A percentile compares a stretch with the other conserved stretches of the same genome.
phyloP scores from a whole-genome alignment of 75 land plant genomes.

The Pinus taeda region DNA sequence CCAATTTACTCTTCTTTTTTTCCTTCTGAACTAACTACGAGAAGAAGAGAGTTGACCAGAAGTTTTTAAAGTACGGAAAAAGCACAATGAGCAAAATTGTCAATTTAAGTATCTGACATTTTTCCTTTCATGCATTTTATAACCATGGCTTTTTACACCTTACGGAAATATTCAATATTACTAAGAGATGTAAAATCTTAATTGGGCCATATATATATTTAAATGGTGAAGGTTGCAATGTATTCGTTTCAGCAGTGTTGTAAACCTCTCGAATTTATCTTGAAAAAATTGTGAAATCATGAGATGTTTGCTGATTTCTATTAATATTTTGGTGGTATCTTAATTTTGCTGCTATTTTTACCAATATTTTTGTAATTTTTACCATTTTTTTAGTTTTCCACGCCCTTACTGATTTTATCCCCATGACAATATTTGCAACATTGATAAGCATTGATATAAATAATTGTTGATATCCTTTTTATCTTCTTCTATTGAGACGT shows the following conservation, averaged over 20 bases:
- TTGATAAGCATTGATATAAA: neutral
- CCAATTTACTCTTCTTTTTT: neutral
- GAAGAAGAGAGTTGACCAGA: neutral
- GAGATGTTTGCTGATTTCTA: too few relatives aligned
- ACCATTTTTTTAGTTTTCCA: too few relatives aligned
- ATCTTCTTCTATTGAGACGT: neutral
- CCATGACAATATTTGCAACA: too few relatives aligned
- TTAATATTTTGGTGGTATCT: too few relatives aligned
- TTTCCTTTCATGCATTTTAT: neutral
- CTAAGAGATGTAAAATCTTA: neutral
- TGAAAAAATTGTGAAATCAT: too few relatives aligned
- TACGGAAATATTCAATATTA: neutral
- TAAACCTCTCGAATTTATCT: too few relatives aligned
- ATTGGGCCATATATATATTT: too few relatives aligned
- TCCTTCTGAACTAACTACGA: neutral
- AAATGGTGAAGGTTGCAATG: too few relatives aligned
- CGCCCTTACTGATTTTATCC: too few relatives aligned
- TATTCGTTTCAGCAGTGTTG: too few relatives aligned
- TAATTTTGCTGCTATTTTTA: too few relatives aligned
- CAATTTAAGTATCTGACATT: neutral
- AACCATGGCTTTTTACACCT: neutral
- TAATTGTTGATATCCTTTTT: neutral
- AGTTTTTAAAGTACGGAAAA: neutral
- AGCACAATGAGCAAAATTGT: neutral
- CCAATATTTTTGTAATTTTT: too few relatives aligned